Evolutionary conservation across 306 rosid genomes (phyloP).

Genomic region (Inga oerstediana): DNA sequence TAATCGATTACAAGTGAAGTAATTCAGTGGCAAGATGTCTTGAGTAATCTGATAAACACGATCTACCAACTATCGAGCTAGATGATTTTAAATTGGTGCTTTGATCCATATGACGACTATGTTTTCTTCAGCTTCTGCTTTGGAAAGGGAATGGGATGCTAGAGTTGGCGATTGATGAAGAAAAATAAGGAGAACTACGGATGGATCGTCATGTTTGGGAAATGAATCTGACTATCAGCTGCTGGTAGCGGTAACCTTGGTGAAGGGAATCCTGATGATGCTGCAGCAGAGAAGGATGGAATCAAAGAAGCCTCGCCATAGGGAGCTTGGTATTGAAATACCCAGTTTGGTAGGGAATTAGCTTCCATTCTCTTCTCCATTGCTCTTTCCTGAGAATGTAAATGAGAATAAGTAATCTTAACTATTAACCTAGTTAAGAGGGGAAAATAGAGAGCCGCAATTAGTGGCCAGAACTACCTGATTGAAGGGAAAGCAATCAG

Average conservation of each 20-base stretch:
- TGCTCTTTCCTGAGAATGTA: slow-evolving; percentile 75
- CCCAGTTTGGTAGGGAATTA: slow-evolving; percentile 56
- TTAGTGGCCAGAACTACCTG: slow-evolving; percentile 47
- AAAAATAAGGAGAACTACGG: slow-evolving; percentile 54
- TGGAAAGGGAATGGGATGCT: slow-evolving; percentile 52
- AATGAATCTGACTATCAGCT: slow-evolving; percentile 60
- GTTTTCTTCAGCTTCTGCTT: slow-evolving; percentile 55
- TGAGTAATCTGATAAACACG: slow-evolving; percentile 27
- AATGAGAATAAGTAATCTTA: background rate
- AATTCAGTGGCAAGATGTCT: slow-evolving; percentile 23
- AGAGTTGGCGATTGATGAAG: slow-evolving; percentile 49
- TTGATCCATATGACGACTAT: slow-evolving; percentile 32
- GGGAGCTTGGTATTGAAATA: slow-evolving; percentile 63
- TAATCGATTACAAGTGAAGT: slow-evolving; percentile 11
- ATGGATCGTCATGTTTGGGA: slow-evolving; percentile 46
- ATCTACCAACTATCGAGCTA: slow-evolving; percentile 20
- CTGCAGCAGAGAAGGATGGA: slow-evolving; percentile 86
- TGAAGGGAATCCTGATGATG: slow-evolving; percentile 99
- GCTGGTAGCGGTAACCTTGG: slow-evolving; percentile 53
- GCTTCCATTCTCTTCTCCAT: slow-evolving; percentile 65
- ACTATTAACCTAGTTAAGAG: background rate
- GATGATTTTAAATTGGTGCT: slow-evolving; percentile 16
- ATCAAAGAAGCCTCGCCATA: slow-evolving; percentile 50
- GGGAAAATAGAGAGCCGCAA: background rate
- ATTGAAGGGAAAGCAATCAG: slow-evolving; percentile 54